Evolutionary conservation across 805 yeast species (phyloP).

Genomic region (Phaffomyces opuntiae): DNA sequence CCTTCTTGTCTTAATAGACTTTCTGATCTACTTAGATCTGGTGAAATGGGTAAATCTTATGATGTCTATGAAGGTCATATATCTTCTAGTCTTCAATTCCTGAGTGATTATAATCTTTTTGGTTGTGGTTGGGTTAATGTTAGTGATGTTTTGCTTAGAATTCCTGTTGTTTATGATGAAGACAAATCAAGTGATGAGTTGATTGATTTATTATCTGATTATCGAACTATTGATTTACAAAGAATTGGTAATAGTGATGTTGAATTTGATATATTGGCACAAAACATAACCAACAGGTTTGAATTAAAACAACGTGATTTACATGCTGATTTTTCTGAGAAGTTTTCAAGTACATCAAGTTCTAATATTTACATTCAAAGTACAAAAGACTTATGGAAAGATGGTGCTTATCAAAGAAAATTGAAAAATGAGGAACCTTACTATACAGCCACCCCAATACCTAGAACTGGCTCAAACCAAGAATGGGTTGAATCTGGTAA

Average conservation of each 20-base stretch:
- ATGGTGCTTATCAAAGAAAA: conserved; percentile 46
- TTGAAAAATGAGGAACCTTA: conserved; percentile 29
- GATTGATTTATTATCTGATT: conserved; percentile 26
- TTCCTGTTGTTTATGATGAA: conserved; percentile 40
- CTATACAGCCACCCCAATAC: conserved; percentile 19
- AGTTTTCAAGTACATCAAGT: conserved; percentile 10
- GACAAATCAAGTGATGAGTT: conserved; percentile 26
- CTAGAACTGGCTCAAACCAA: conserved; percentile 17
- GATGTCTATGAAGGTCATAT: conserved; percentile 77
- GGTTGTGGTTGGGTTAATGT: conserved; percentile 76
- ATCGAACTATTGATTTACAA: conserved; percentile 23
- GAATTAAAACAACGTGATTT: conserved; percentile 36
- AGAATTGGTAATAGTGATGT: conserved; percentile 57
- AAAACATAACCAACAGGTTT: conserved; percentile 51
- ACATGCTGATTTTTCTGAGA: conserved; percentile 45
- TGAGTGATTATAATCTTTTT: conserved; percentile 74
- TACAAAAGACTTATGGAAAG: conserved; percentile 54
- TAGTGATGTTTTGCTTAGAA: conserved; percentile 42
- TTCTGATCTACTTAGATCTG: conserved; percentile 40
- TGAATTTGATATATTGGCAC: conserved; percentile 66
- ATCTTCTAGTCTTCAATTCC: conserved; percentile 68
- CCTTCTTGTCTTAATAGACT: conserved; percentile 54
- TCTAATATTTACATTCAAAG: conserved; percentile 29
- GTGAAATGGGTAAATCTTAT: conserved; percentile 30
- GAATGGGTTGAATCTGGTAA: conserved; percentile 40